A percentile compares a stretch with the other conserved stretches of the same genome.
Conservation (phyloP, 2,329 filamentous ascomycete species). For the Verticillium albo-atrum region DNA sequence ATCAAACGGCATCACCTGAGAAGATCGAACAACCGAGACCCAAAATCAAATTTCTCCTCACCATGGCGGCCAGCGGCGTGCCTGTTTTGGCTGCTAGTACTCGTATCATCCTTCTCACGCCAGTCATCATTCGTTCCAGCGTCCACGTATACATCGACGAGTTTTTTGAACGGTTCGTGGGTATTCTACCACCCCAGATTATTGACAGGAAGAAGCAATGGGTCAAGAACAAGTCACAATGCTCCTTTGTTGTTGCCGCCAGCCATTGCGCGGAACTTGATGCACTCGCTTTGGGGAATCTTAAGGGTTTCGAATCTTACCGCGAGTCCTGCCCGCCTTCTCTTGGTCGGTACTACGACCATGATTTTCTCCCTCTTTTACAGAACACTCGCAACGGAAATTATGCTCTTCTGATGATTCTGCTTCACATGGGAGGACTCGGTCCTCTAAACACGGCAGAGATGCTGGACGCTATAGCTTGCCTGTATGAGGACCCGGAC, state of each 20-base stretch:
- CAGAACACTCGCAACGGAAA: slow-evolving; percentile 4
- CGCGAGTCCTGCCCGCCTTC: slow-evolving; percentile 4
- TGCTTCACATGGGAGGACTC: background rate
- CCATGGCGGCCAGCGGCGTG: slow-evolving; percentile 1
- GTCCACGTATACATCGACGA: slow-evolving; percentile 10
- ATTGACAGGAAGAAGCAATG: background rate
- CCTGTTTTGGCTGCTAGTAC: background rate
- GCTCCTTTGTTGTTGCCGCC: slow-evolving; percentile 13
- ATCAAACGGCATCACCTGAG: background rate
- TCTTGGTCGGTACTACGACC: slow-evolving; percentile 10
- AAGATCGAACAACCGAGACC: background rate
- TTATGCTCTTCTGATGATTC: background rate
- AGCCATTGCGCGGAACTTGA: slow-evolving; percentile 9
- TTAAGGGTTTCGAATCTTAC: background rate
- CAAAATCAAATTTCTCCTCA: slow-evolving; percentile 10
- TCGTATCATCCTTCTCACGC: slow-evolving; percentile 2
- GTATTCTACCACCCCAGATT: background rate
- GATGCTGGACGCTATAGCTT: slow-evolving; percentile 5
- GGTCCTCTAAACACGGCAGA: background rate
- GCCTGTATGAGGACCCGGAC: slow-evolving; percentile 1
- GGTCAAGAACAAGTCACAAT: slow-evolving; percentile 6
- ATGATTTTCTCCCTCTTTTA: slow-evolving; percentile 12
- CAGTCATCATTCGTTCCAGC: slow-evolving; percentile 7
- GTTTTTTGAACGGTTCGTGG: slow-evolving; percentile 7
- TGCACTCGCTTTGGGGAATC: background rate